phyloP scores from a whole-genome alignment of 768 basidiomycete genomes.

The Auricularia auricula-judae region DNA sequence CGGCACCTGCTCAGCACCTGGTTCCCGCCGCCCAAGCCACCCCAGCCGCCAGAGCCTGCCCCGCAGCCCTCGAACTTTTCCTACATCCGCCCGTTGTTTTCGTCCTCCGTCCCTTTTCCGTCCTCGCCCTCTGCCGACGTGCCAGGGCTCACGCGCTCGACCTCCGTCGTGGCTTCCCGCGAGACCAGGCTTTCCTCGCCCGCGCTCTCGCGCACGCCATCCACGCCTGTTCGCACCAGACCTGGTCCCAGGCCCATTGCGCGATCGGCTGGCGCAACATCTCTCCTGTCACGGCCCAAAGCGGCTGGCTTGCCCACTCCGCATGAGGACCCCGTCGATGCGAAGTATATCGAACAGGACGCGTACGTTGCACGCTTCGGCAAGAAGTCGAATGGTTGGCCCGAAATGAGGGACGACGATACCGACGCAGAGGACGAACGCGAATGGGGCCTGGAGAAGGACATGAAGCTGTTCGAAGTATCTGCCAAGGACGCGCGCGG shows the following conservation, averaged over 20 bases:
- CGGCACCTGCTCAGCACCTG: slow-evolving; percentile 76
- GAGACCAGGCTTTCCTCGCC: background rate
- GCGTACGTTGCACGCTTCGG: slow-evolving; percentile 20
- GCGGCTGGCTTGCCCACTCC: background rate
- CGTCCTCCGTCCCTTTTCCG: slow-evolving; percentile 52
- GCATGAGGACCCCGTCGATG: background rate
- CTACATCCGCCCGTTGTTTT: slow-evolving; percentile 70
- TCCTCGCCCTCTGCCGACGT: slow-evolving; percentile 18
- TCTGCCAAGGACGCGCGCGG: slow-evolving; percentile 83
- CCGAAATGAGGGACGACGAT: slow-evolving; percentile 29
- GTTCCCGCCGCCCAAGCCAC: slow-evolving; percentile 72
- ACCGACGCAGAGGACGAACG: slow-evolving; percentile 27
- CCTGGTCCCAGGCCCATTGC: background rate
- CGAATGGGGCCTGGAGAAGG: slow-evolving; percentile 71
- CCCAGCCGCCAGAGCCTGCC: slow-evolving; percentile 53
- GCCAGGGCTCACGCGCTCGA: slow-evolving; percentile 1
- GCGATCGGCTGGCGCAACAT: background rate
- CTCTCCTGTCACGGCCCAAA: slow-evolving; percentile 1
- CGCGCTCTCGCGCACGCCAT: background rate
- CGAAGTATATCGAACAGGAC: background rate
- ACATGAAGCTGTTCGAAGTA: slow-evolving; percentile 84
- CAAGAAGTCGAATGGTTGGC: slow-evolving; percentile 54
- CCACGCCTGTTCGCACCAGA: background rate
- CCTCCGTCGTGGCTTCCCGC: background rate
- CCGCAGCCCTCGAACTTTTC: slow-evolving; percentile 54